phyloP scores from a whole-genome alignment of 148 eudicot species.

The Amaranthus hypochondriacus region DNA sequence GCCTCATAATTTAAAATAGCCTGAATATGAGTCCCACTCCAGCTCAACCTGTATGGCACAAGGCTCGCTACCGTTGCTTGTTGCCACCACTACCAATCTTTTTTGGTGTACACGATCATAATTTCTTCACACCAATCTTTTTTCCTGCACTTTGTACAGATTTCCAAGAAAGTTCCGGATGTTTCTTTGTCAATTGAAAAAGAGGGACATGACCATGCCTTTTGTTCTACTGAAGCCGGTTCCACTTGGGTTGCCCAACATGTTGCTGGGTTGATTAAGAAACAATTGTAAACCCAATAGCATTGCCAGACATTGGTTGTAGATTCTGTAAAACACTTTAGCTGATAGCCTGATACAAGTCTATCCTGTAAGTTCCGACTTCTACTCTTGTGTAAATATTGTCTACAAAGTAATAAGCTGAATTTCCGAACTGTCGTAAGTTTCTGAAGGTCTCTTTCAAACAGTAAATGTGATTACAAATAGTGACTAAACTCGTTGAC shows the following conservation, averaged over 20 bases:
- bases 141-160: conserved; percentile 32
- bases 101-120: background rate
- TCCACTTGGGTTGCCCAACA: conserved; percentile 80
- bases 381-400: background rate
- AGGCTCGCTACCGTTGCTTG: too few species aligned
- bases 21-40: too few species aligned
- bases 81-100: too few species aligned
- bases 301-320: background rate
- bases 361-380: background rate
- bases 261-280: conserved; percentile 57
- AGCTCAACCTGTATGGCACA: too few species aligned
- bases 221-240: conserved; percentile 75
- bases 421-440: too few species aligned
- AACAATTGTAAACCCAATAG: conserved; percentile 17
- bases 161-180: conserved; percentile 57
- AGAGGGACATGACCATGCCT: conserved; percentile 77
- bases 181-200: conserved; percentile 50
- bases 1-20: too few species aligned
- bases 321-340: background rate
- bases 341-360: background rate
- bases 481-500: background rate
- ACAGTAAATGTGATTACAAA: background rate
- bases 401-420: background rate
- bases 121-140: background rate
- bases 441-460: background rate